Evolutionary conservation across 164 flowering plant species (phyloP).

Genomic region (Stephania cephalantha): DNA sequence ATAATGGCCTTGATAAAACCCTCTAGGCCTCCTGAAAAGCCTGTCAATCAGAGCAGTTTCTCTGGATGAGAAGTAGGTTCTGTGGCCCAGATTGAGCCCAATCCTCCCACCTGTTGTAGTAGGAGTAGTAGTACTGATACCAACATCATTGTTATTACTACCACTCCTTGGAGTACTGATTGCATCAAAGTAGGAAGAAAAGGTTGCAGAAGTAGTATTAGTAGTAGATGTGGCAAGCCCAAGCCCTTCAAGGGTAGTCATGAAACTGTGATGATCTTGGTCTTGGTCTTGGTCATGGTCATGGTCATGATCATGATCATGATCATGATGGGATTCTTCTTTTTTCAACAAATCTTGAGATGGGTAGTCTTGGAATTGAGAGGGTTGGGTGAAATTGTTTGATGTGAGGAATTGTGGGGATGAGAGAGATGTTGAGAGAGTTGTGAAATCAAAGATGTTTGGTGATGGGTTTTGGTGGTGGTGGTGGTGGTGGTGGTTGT

Average conservation of each 20-base stretch:
- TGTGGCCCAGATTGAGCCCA: conserved; percentile 26
- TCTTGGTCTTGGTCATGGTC: neutral
- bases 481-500: neutral
- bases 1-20: conserved; percentile 16
- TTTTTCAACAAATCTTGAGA: conserved; percentile 16
- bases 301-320: no score
- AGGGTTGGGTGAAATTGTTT: conserved; percentile 4
- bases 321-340: conserved; percentile 2
- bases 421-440: conserved; percentile 6
- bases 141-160: neutral
- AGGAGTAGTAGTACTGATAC: no score
- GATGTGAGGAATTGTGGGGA: neutral
- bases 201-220: no score
- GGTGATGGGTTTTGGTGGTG: conserved; percentile 4
- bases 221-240: neutral
- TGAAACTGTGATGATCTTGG: neutral
- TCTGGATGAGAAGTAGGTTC: conserved; percentile 27
- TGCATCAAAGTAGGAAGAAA: no score
- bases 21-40: conserved; percentile 21
- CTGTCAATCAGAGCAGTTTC: conserved; percentile 22
- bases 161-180: neutral
- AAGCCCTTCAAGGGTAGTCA: neutral
- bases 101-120: conserved; percentile 10
- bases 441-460: conserved; percentile 18
- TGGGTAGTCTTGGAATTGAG: conserved; percentile 11